A percentile compares a stretch with the other conserved stretches of the same genome.
These are phyloP conservation scores for Oligophagozyma castellii DNA, from an alignment of 1,139 yeast genomes.

Conservation along the genomic window DNA sequence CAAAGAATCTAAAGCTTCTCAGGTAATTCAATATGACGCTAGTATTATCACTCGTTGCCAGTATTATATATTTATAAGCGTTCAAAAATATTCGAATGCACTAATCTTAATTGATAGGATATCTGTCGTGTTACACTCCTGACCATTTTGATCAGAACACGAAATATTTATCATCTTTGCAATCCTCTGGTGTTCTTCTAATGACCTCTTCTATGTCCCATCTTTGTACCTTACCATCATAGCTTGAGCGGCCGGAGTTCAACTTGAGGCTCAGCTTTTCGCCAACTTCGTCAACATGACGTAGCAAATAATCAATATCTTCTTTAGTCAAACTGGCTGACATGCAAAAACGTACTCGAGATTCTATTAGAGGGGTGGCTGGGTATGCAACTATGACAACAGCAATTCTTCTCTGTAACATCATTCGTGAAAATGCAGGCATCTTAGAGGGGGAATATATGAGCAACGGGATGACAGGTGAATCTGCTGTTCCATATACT, in stretches of 20 bases:
- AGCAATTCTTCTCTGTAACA: constrained; percentile 71
- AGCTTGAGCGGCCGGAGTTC: constrained; percentile 67
- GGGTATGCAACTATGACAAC: constrained; percentile 97
- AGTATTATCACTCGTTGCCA: too few relatives aligned
- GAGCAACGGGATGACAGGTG: constrained; percentile 87
- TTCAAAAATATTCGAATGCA: too few relatives aligned
- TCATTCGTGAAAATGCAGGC: constrained; percentile 81
- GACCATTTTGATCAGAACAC: constrained; percentile 6
- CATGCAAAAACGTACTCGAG: constrained; percentile 87
- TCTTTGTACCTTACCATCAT: constrained; percentile 51
- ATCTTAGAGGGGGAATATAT: constrained; percentile 83
- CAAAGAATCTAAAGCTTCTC: too few relatives aligned
- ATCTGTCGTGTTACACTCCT: neutral
- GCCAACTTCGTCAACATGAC: constrained; percentile 67
- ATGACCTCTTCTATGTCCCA: constrained; percentile 68
- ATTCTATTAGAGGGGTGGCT: constrained; percentile 83
- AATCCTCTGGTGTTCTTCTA: constrained; percentile 59
- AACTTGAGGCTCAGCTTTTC: constrained; percentile 63
- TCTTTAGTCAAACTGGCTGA: constrained; percentile 86
- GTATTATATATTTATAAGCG: too few relatives aligned
- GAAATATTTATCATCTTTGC: constrained; percentile 34
- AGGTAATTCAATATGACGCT: too few relatives aligned
- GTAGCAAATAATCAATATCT: constrained; percentile 73
- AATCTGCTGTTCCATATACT: constrained; percentile 89
- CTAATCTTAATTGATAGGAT: too few relatives aligned